Base-by-base conservation (phyloP, 2,329 filamentous ascomycete genomes). In the Xylaria sp. region DNA sequence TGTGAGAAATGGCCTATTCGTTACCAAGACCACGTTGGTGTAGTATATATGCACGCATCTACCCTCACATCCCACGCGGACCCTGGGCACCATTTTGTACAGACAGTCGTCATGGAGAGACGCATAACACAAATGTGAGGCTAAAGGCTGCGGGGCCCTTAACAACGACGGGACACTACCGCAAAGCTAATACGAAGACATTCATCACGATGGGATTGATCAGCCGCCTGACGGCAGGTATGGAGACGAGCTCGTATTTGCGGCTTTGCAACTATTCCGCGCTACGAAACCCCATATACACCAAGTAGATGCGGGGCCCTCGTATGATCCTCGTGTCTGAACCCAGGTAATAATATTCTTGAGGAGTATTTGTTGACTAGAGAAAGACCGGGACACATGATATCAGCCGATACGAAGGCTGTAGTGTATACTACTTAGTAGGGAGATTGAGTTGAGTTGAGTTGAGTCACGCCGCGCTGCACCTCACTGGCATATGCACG, bases 401-500 rank as follows among this genome's bases (percentile, higher is more conserved):
- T 35, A 37, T 27, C n/a, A n/a, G 12, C 3, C 21, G 29, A 9
- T 23, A 37, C 27, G 8, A 35, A 35, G 32, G 6, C 32, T 35
- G 10, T 35, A 35, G 1, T 35, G 10, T 35, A n/a, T n/a, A n/a
- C n/a, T n/a, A n/a, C n/a, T n/a, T n/a, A n/a, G n/a, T n/a, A 18
- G 40, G 5, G 5, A 42, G 16, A 44, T 44, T 44, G 40, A n/a
- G 40, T n/a, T 37, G 27, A 47, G 44, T 16, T 35, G 6, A 57
- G 23, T 23, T 63, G 44, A 42, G 53, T 58, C 44, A 57, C 35
- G n/a, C n/a, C 32, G 10, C 25, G 16, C 54, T 47, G 53, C 5
- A 44, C 47, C 44, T 55, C 60, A 48, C 62, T 25, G 9, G 65
- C 59, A 58, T 66, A 57, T 53, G 21, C 23, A 32, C 35, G 48